phyloP scores from a whole-genome alignment of 768 basidiomycete genomes.

The Clitopilus hobsonii region DNA sequence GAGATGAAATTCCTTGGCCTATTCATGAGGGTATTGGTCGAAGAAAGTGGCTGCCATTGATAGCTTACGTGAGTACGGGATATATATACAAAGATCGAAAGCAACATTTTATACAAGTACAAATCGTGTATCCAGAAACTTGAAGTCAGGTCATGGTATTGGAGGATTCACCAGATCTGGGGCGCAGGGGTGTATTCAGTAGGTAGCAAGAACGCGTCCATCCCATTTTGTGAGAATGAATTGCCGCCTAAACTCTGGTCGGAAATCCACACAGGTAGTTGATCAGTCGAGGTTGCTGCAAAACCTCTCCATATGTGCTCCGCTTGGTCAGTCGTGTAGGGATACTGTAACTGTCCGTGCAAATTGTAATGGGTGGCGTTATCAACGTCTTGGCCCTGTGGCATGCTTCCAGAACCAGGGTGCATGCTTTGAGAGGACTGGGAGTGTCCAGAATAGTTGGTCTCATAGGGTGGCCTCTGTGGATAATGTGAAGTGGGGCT shows the following conservation, averaged over 20 bases:
- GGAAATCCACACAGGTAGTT: slow-evolving; percentile 82
- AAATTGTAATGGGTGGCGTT: no score
- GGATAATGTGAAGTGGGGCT: slow-evolving; percentile 26
- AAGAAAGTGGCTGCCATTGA: no score
- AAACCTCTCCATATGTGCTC: slow-evolving; percentile 77
- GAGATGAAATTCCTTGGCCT: not conserved
- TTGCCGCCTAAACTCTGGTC: slow-evolving; percentile 77
- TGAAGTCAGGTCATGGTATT: slow-evolving; percentile 2
- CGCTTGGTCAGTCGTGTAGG: slow-evolving; percentile 30
- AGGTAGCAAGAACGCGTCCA: slow-evolving; percentile 82
- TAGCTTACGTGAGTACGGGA: not conserved
- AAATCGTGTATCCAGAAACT: not conserved
- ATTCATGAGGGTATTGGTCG: not conserved
- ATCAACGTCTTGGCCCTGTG: not conserved
- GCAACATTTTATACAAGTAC: slow-evolving; percentile 3
- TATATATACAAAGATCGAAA: slow-evolving; percentile 1
- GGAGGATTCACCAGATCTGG: slow-evolving; percentile 63
- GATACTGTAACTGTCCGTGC: slow-evolving; percentile 17
- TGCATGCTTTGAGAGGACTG: not conserved
- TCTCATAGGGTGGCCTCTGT: not conserved
- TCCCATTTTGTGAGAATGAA: slow-evolving; percentile 74
- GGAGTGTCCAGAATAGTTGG: not conserved
- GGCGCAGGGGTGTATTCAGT: slow-evolving; percentile 63
- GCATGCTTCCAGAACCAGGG: not conserved
- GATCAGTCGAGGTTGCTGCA: slow-evolving; percentile 66